phyloP scores from a whole-genome alignment of 2,329 filamentous ascomycete species.

The Aspergillus chevalieri region DNA sequence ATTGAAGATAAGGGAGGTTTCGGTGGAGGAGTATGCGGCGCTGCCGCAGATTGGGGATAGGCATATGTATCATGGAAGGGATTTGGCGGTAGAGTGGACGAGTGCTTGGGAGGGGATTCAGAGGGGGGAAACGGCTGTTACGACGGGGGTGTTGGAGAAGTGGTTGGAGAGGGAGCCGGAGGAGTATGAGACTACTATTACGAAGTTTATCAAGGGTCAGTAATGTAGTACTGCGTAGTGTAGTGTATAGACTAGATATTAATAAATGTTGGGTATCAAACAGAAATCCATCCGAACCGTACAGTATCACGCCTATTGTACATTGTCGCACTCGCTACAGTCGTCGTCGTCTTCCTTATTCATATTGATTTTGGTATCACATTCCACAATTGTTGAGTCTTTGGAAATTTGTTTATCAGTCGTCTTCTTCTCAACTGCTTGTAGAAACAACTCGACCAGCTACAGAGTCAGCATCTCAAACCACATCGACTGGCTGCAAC shows the following conservation, averaged over 20 bases:
- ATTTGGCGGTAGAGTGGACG: conserved; percentile 42
- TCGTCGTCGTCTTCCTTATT: no score
- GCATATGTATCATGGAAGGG: conserved; percentile 29
- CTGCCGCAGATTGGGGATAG: conserved; percentile 35
- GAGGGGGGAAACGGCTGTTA: conserved; percentile 39
- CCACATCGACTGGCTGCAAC: background rate
- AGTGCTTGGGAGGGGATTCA: conserved; percentile 44
- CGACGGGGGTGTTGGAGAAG: conserved; percentile 34
- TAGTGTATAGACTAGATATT: no score
- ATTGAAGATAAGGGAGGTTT: conserved; percentile 31
- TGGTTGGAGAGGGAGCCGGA: conserved; percentile 41
- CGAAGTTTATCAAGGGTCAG: conserved; percentile 2
- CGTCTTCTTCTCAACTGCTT: background rate
- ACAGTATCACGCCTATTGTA: no score
- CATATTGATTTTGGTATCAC: no score
- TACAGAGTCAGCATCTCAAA: background rate
- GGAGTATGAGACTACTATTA: conserved; percentile 34
- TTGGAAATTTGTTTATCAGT: background rate
- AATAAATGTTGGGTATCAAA: no score
- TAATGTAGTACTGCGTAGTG: no score
- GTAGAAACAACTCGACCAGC: background rate
- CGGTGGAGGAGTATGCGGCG: conserved; percentile 38
- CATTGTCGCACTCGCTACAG: no score
- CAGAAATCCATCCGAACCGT: no score
- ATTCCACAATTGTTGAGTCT: no score